Conservation (phyloP, 768 basidiomycete genomes). For the Tricholoma matsutake region DNA sequence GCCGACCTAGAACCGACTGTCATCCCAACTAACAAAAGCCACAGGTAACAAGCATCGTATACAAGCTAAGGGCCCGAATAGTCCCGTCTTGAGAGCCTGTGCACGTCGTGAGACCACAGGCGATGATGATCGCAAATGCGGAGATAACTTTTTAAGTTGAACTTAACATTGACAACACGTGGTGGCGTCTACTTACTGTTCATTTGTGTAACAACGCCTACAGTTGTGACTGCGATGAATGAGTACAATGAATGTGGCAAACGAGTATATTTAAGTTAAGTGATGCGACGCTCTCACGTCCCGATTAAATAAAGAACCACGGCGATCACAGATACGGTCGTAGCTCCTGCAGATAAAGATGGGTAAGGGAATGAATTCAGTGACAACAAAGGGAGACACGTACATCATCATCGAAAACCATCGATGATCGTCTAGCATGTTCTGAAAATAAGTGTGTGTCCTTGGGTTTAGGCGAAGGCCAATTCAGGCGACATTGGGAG, state of each 20-base stretch:
- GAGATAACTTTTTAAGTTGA: neutral
- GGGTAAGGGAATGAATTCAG: neutral
- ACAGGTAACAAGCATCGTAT: neutral
- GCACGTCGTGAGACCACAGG: neutral
- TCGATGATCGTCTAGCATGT: neutral
- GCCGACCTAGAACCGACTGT: neutral
- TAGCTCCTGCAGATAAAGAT: neutral
- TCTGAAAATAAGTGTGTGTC: neutral
- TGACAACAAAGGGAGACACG: neutral
- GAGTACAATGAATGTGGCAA: neutral
- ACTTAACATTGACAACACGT: too few species aligned
- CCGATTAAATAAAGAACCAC: neutral
- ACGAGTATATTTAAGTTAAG: neutral
- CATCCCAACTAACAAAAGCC: neutral
- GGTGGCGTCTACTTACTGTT: too few species aligned
- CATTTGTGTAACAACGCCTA: too few species aligned
- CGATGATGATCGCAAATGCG: neutral
- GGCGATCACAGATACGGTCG: neutral
- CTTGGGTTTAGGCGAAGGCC: neutral
- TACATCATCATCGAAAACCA: neutral
- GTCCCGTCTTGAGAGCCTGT: neutral
- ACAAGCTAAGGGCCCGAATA: neutral
- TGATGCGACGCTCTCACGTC: too few species aligned
- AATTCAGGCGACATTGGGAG: neutral
- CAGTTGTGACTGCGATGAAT: neutral